Base-by-base conservation (phyloP, 2,329 filamentous ascomycete species). In the Thelonectria olida region DNA sequence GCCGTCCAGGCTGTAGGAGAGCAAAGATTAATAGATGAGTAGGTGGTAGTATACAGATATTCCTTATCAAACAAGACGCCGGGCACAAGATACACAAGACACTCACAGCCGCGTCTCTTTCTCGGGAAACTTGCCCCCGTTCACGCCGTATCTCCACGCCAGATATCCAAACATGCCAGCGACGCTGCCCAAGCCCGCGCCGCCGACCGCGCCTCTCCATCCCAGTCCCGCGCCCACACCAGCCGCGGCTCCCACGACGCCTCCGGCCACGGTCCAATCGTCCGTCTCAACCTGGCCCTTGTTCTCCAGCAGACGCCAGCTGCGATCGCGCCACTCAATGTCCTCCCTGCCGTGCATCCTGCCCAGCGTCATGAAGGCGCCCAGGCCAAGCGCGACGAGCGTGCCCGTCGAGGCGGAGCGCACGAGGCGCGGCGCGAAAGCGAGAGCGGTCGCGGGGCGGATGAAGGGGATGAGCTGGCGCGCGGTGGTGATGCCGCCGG, bases 241-340 rank as follows among this genome's bases (percentile, higher is more conserved):
- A 7, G 76, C 70, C 4, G 64, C 75, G 71, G 59, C 79, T 66
- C 69, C 76, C 2, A 71, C 69, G 0, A 69, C 75, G 65, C 81
- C 81, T 1, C 81, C 84, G 0, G 72, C 76, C 17, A 82, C 78
- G 19, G 81, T 83, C 80, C 81, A 87, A 67, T 85, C 84, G 70
- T 89, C 87, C 49, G 79, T 81, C 66, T 85, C 79, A 1, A 85
- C 69, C 77, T 91, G 87, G 0, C 84, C 82, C 39, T 75, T 72
- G 64, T 85, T 90, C 74, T 85, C 85, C 42, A 88, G 67, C 50
- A 91, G 70, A 27, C 88, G 78, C 87, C 88, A 90, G 57, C 82
- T 82, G 17, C 88, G 79, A 70, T 90, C 88, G 68, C 84, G 75
- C 88, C 88, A 90, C 73, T 90, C 87, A 28, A 90, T 85, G 39